Base-by-base conservation (phyloP, 1,139 yeast species). In the Nakaseomyces bracarensis region DNA sequence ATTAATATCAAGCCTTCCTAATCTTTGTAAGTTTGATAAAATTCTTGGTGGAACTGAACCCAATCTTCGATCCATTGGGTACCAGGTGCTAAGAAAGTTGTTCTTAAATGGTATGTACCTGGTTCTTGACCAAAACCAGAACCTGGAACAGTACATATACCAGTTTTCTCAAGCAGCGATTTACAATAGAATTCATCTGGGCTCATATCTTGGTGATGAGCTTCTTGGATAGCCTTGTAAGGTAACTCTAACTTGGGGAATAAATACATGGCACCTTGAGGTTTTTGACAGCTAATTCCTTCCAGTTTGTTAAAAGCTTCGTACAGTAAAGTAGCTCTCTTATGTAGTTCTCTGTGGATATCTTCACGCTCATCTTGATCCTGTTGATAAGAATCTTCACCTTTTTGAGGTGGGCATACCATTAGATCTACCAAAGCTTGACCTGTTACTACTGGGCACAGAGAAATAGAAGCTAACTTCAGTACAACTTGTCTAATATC, bases 131-230 rank as follows among this genome's bases (percentile, higher is more conserved):
- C 97, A 57, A 91, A 93, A 1, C 98, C 98, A 36, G 87, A 79
- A 33, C 98, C 99, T 25, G 98, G 97, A 48, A 91, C 94, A 43
- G 94, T 86, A 65, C 98, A 93, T 49, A 91, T 87, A 54, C 98
- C 99, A n/a, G 98, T 87, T 43, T 66, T 63, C 53, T 89, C 91
- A 51, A 91, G 71, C 47, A 91, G 68, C 53, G 82, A 79, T 60
- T 81, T 71, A 64, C 96, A 87, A 68, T 91, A 93, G 50, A 83
- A 74, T 59, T 84, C 96, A 62, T 93, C 98, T 29, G 89, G 79
- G 38, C 75, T 71, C 54, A 75, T 60, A 21, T 75, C 76, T 27
- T 64, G 60, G 41, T 70, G 69, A 38, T 67, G 65, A 22, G 96
- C 95, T 39, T 71, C 72, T 16, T 68, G 70, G 42, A 76, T 70